A percentile compares a stretch with the other conserved stretches of the same genome.
phyloP scores from a whole-genome alignment of 352 stramenopile genomes.

The Thalassiosira hispida region DNA sequence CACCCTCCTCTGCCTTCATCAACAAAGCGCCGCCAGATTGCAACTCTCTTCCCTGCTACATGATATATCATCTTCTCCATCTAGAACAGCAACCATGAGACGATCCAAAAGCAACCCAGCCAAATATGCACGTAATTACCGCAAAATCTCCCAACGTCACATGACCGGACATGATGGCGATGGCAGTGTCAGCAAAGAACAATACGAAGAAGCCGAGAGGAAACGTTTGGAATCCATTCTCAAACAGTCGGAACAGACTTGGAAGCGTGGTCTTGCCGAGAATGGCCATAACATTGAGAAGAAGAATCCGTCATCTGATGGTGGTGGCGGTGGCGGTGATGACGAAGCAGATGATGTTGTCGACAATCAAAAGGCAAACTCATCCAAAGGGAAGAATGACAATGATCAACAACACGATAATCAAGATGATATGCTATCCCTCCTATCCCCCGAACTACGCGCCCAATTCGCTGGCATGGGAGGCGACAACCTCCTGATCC shows the following conservation, averaged over 20 bases:
- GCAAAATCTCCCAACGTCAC: constrained; percentile 80
- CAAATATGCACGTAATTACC: constrained; percentile 82
- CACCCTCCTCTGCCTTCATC: no score
- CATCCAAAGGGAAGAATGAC: background rate
- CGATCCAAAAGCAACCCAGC: constrained; percentile 78
- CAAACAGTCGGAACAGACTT: constrained; percentile 61
- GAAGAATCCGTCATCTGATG: background rate
- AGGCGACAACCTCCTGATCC: constrained; percentile 56
- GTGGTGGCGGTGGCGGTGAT: no score
- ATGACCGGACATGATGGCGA: constrained; percentile 74
- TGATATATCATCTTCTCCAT: no score
- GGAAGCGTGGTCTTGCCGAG: constrained; percentile 44
- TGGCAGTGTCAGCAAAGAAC: background rate
- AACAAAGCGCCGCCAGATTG: no score
- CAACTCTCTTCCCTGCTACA: no score
- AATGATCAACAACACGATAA: background rate
- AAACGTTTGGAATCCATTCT: constrained; percentile 65
- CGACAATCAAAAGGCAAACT: constrained; percentile 6
- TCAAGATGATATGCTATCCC: constrained; percentile 48
- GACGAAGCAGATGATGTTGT: background rate
- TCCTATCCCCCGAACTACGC: constrained; percentile 70
- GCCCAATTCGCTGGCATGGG: constrained; percentile 50
- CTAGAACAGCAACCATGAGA: constrained; percentile 66
- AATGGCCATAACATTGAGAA: constrained; percentile 6
- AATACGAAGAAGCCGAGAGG: constrained; percentile 65